Base-by-base conservation (phyloP, 352 stramenopile genomes). In the Pelagophyceae sp. region DNA sequence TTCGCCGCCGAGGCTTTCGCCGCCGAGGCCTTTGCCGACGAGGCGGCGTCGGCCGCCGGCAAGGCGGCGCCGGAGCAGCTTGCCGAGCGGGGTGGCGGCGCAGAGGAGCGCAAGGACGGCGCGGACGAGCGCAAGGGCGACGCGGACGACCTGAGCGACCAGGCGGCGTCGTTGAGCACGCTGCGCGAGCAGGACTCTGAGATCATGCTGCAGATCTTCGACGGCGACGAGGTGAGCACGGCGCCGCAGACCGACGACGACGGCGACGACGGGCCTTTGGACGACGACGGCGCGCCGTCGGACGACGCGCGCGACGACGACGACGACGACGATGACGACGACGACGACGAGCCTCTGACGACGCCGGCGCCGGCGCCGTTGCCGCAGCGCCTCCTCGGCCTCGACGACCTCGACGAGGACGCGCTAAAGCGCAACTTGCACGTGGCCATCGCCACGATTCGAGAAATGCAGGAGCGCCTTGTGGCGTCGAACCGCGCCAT, bases 391-490 rank as follows among this genome's bases (percentile, higher is more conserved):
- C n/a, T n/a, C n/a, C 11, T 71, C 29, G 61, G 15, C 3, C 33
- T 71, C 3, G 61, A 71, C 61, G 61, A 71, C 61, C 29, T 38
- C 11, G 67, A 74, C 29, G 67, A 23, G 2, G 67, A 27, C 20
- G 3, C 11, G 38, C 38, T 74, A 23, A 51, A 58, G 67, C 23
- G 35, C 15, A 74, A 74, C 67, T 37, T 74, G 33, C 35, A 58
- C 25, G 17, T 74, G 2, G 67, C 67, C 20, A 58, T 74, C 20
- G 33, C 67, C 11, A 74, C 67, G 35, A 74, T 74, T 3, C 33
- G n/a, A 2, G 67, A 74, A n/a, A 50, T 74, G 35, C 67, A 74
- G 33, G 5, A 74, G n/a, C 67, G 67, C 2, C 58, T 74, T 33
- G 38, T 74, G 25, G 67, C 35, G 33, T 74, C 35, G 2, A 50